A percentile compares a stretch with the other conserved stretches of the same genome.
Evolutionary conservation across 352 stramenopile genomes (phyloP).

Genomic region (Blastocystis sp.): DNA sequence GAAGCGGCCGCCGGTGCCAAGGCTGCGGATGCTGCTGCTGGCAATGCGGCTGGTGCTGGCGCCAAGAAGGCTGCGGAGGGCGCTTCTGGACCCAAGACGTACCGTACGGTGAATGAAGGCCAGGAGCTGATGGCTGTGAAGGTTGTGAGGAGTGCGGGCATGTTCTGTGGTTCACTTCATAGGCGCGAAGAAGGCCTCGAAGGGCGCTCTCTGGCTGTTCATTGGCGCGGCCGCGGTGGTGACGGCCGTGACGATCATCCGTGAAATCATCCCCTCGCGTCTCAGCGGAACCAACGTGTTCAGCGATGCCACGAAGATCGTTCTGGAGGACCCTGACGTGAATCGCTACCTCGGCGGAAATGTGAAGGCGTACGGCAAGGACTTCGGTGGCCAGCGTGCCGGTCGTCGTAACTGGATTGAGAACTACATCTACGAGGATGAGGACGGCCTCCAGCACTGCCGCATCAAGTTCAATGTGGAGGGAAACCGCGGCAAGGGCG

Average conservation of each 20-base stretch:
- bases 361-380: conserved; percentile 71
- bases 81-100: conserved; percentile 44
- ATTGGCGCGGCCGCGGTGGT: conserved; percentile 66
- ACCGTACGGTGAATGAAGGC: conserved; percentile 60
- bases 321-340: conserved; percentile 70
- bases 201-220: conserved; percentile 54
- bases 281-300: conserved; percentile 70
- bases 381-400: conserved; percentile 68
- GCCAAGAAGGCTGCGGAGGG: not conserved
- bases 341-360: conserved; percentile 69
- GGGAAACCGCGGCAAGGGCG: conserved; percentile 70
- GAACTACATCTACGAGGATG: conserved; percentile 70
- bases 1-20: conserved; percentile 24
- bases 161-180: not conserved
- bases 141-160: conserved; percentile 6
- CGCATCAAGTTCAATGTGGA: conserved; percentile 72
- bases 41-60: not conserved
- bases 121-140: conserved; percentile 67
- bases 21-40: not conserved
- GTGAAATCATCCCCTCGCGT: conserved; percentile 69
- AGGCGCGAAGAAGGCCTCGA: conserved; percentile 66
- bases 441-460: conserved; percentile 71
- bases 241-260: conserved; percentile 69
- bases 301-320: conserved; percentile 66
- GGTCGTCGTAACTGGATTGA: conserved; percentile 71